phyloP scores from a whole-genome alignment of 306 rosid genomes.

The Vigna hirtella region DNA sequence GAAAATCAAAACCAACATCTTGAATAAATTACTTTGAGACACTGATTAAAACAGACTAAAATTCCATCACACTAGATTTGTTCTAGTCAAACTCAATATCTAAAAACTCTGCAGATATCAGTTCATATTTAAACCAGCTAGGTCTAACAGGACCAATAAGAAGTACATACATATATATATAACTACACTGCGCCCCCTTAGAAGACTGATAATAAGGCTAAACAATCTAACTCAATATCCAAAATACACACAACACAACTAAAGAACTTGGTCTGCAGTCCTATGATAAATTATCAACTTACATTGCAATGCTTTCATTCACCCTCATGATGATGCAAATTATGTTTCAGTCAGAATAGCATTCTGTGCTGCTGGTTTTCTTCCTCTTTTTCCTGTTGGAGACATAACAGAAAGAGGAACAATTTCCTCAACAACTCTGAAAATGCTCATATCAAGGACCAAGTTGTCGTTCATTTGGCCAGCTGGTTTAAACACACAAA shows the following conservation, averaged over 20 bases:
- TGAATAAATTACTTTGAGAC: neutral
- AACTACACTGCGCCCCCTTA: neutral
- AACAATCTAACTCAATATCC: constrained; percentile 26
- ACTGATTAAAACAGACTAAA: neutral
- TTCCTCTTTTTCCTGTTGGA: constrained; percentile 30
- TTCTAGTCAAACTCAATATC: neutral
- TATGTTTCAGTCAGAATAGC: constrained; percentile 6
- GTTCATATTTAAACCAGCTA: neutral
- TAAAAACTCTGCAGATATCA: neutral
- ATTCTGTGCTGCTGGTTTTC: neutral
- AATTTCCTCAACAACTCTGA: constrained; percentile 62
- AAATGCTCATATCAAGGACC: constrained; percentile 62
- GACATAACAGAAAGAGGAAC: constrained; percentile 41
- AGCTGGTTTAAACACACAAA: constrained; percentile 63
- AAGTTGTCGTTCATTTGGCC: constrained; percentile 6
- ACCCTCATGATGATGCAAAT: constrained; percentile 5
- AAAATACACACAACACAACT: neutral
- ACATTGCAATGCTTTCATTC: constrained; percentile 7
- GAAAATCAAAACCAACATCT: neutral
- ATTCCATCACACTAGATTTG: neutral
- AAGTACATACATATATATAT: neutral
- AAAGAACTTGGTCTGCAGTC: neutral
- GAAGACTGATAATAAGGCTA: constrained; percentile 5
- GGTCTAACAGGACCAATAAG: constrained; percentile 6
- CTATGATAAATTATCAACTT: constrained; percentile 8